phyloP scores from a whole-genome alignment of 805 yeast genomes.

The Metschnikowia koreensis region DNA sequence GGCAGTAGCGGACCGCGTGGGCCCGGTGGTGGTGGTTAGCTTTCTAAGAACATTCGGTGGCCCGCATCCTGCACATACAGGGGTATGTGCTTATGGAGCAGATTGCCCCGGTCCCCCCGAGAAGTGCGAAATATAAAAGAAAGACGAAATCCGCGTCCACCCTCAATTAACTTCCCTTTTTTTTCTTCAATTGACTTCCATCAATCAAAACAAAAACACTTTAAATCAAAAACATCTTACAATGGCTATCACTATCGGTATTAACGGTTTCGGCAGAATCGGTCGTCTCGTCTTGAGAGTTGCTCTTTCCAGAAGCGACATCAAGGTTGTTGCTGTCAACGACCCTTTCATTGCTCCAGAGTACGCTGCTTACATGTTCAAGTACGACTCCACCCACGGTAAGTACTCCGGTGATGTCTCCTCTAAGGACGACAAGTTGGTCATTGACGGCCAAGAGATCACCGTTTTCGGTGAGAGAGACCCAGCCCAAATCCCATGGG shows the following conservation, averaged over 20 bases:
- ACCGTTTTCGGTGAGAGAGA: slow-evolving; percentile 76
- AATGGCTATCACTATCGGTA: slow-evolving; percentile 75
- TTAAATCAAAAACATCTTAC: slow-evolving; percentile 8
- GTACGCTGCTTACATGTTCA: slow-evolving; percentile 93
- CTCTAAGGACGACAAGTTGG: slow-evolving; percentile 53
- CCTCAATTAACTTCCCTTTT: neutral
- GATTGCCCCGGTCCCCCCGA: slow-evolving; percentile 16
- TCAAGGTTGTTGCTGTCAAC: slow-evolving; percentile 83
- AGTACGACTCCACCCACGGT: slow-evolving; percentile 94
- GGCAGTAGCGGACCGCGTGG: slow-evolving; percentile 10
- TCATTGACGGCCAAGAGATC: slow-evolving; percentile 69
- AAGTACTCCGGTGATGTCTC: slow-evolving; percentile 72
- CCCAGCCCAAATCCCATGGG: slow-evolving; percentile 90
- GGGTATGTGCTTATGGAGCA: slow-evolving; percentile 17
- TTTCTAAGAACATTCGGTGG: slow-evolving; percentile 10
- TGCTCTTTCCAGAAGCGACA: slow-evolving; percentile 70
- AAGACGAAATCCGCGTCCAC: neutral
- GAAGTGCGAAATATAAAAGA: slow-evolving; percentile 9
- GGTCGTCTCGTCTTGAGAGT: slow-evolving; percentile 88
- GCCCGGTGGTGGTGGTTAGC: slow-evolving; percentile 8
- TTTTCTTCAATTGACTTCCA: slow-evolving; percentile 12
- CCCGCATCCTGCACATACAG: slow-evolving; percentile 3
- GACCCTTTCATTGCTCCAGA: slow-evolving; percentile 89
- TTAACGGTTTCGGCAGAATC: slow-evolving; percentile 93
- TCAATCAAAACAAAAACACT: slow-evolving; percentile 1